Evolutionary conservation across 1,284 basidiomycete species (phyloP).

Genomic region (Rugiboletus extremiorientalis): DNA sequence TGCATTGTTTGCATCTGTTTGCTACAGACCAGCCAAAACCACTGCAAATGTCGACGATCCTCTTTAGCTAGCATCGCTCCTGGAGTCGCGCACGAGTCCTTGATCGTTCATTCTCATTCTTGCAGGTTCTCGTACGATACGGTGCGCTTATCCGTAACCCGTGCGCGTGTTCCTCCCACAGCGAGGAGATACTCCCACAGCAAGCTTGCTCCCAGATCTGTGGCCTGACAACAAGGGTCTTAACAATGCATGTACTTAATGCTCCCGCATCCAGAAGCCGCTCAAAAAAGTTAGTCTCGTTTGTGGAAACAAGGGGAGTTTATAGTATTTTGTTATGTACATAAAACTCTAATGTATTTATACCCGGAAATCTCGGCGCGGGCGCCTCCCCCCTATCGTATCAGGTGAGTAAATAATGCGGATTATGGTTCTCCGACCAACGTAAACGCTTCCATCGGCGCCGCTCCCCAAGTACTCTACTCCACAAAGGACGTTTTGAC

Average conservation of each 20-base stretch:
- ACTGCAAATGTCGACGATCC: no score
- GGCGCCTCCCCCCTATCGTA: not conserved
- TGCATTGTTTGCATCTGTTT: conserved; percentile 17
- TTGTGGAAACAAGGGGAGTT: conserved; percentile 12
- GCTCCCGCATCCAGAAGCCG: not conserved
- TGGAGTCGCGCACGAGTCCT: no score
- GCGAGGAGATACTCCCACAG: not conserved
- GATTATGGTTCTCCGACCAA: no score
- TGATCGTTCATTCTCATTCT: no score
- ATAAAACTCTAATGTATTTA: not conserved
- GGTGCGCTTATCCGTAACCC: no score
- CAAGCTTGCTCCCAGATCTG: not conserved
- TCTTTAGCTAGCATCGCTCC: no score
- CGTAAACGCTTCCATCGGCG: not conserved
- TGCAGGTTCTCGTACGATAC: no score
- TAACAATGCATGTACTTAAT: not conserved
- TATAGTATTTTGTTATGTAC: not conserved
- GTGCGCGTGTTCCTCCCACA: no score
- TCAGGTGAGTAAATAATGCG: conserved; percentile 23
- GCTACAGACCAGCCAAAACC: no score
- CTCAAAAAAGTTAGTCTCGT: conserved; percentile 1
- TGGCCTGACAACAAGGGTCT: not conserved
- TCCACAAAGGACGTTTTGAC: not conserved
- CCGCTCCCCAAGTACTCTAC: not conserved
- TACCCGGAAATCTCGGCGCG: not conserved